These are phyloP conservation scores for Paramecium tetraurelia DNA, from an alignment of 73 alveolate species.

Conservation along the genomic window DNA sequence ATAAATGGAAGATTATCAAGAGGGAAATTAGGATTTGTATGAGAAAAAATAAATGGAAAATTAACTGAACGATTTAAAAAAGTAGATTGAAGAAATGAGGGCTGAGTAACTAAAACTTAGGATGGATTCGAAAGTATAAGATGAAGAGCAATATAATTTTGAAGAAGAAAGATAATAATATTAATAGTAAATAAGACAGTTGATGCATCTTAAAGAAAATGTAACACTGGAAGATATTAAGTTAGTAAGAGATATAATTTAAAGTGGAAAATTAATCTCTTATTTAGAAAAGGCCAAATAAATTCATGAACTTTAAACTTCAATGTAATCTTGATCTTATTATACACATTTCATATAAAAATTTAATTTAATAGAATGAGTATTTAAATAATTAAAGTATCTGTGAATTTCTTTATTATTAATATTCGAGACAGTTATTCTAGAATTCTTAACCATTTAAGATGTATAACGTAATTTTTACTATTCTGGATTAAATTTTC, in stretches of 20 bases:
- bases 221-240: not conserved
- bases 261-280: conserved; percentile 5
- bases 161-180: not conserved
- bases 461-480: no score
- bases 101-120: not conserved
- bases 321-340: not conserved
- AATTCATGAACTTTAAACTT: not conserved
- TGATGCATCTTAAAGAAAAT: not conserved
- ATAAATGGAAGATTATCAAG: not conserved
- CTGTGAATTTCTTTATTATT: not conserved
- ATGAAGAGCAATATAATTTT: not conserved
- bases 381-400: no score
- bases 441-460: not conserved
- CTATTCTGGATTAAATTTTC: no score
- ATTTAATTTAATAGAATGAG: not conserved
- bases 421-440: not conserved
- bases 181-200: not conserved
- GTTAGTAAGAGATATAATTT: not conserved
- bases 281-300: conserved; percentile 31
- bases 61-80: not conserved
- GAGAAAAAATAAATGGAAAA: not conserved
- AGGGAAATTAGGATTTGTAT: not conserved
- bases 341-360: not conserved
- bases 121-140: not conserved
- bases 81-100: not conserved